A percentile compares a stretch with the other conserved stretches of the same genome.
Conservation (phyloP, 2,329 filamentous ascomycete species). For the Aspergillus sp. region DNA sequence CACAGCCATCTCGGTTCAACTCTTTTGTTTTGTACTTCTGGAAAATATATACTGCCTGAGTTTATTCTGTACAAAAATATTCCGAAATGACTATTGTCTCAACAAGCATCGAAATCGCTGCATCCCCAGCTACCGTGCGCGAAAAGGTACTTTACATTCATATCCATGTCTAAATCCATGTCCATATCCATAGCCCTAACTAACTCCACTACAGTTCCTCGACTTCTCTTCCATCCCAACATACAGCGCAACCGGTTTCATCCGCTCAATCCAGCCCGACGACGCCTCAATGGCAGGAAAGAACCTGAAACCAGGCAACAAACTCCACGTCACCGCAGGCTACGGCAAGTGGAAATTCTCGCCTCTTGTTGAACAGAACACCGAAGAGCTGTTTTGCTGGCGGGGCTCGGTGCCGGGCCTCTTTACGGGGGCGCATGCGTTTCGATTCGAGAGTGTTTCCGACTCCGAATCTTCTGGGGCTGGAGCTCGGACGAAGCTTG, state of each 20-base stretch:
- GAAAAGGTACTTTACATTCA: slow-evolving; percentile 5
- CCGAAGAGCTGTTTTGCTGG: slow-evolving; percentile 1
- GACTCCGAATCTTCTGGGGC: neutral
- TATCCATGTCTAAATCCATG: neutral
- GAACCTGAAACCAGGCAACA: slow-evolving; percentile 6
- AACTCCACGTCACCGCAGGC: neutral
- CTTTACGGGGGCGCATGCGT: slow-evolving; percentile 8
- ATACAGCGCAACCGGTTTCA: slow-evolving; percentile 8
- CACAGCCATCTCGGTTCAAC: neutral
- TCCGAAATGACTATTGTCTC: slow-evolving; percentile 1
- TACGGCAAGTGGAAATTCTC: slow-evolving; percentile 12
- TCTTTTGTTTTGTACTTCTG: neutral
- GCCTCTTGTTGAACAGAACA: neutral
- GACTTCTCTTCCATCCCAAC: slow-evolving; percentile 8
- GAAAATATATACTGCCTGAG: neutral
- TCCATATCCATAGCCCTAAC: neutral
- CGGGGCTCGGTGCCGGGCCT: neutral
- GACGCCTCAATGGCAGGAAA: neutral
- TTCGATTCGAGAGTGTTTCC: slow-evolving; percentile 4
- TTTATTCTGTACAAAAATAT: neutral
- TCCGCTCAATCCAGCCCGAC: neutral
- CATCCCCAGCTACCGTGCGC: slow-evolving; percentile 4
- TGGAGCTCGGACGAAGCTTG: neutral
- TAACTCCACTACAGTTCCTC: slow-evolving; percentile 5
- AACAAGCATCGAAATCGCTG: slow-evolving; percentile 11